Evolutionary conservation across 352 stramenopile species (phyloP), one percentile per base, ranked within the genome.

Genomic region (Globisporangium orthogonon): DNA sequence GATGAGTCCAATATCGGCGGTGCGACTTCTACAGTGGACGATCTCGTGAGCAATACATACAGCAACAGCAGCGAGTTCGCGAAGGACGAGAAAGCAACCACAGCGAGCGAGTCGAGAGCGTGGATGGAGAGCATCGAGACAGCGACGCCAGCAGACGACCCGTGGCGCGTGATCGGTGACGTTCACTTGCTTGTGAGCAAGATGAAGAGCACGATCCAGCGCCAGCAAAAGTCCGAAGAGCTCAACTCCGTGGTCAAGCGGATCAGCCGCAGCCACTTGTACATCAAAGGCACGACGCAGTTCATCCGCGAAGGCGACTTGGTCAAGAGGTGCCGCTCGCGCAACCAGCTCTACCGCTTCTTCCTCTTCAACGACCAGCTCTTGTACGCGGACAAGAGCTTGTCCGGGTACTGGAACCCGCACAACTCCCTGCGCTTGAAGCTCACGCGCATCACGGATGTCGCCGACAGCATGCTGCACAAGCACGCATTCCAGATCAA

Each of bases 241-340:
- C 73, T 97, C 6, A 86, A 91, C 45, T 89, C 77, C 33, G 81
- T 97, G 39, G 77, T 94, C 45, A 87, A 86, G 62, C 74, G 89
- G 2, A 97, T 99, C 66, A 85, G 96, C 44, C 93, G 95, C 39
- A 91, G 87, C 49, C 70, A 90, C 43, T 90, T 87, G 59, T 86
- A 98, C 52, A 69, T 98, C 31, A 97, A 98, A 58, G 93, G 98
- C 66, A 86, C 93, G 30, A 87, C 93, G n/a, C 85, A 85, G 11
- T 98, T 99, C 70, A 79, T 99, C 11, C 78, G 83, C 52, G 92
- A 98, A 71, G 97, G 95, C 13, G 85, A 98, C 56, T 60, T 99
- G 45, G 85, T 87, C 23, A 99, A 99, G 74, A 90, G 89, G 45
- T 97, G 91, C 49, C 78, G 95, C 29, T 97, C 81, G 11, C 78